A percentile compares a stretch with the other conserved stretches of the same genome.
phyloP scores from a whole-genome alignment of 768 basidiomycete genomes.

The Tulasnella sp. region DNA sequence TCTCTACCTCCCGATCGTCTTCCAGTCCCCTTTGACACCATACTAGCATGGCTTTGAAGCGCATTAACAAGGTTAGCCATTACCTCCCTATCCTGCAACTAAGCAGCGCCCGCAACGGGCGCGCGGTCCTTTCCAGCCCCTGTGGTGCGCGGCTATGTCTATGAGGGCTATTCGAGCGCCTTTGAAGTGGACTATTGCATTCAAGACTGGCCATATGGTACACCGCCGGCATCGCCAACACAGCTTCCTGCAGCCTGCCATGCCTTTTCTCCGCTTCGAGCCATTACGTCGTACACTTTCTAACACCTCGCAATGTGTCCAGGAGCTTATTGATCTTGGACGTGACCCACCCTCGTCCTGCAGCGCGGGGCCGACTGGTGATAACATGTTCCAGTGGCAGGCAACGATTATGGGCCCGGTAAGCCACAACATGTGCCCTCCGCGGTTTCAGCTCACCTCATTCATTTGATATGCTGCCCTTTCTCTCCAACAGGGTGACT shows the following conservation, averaged over 20 bases:
- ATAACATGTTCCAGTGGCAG: slow-evolving; percentile 99
- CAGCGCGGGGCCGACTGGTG: slow-evolving; percentile 94
- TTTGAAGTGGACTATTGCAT: background rate
- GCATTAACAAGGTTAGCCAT: slow-evolving; percentile 87
- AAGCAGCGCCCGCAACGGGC: too few species aligned
- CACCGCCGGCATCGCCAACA: too few species aligned
- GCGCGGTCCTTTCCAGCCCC: too few species aligned
- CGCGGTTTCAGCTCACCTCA: slow-evolving; percentile 15
- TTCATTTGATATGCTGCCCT: slow-evolving; percentile 11
- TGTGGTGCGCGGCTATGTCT: too few species aligned
- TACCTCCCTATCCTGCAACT: slow-evolving; percentile 1
- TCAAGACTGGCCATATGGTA: background rate
- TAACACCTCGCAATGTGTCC: background rate
- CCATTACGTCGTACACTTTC: background rate
- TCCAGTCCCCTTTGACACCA: slow-evolving; percentile 13
- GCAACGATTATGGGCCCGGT: slow-evolving; percentile 99
- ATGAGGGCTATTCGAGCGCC: too few species aligned
- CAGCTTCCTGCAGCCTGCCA: background rate
- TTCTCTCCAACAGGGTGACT: slow-evolving; percentile 57
- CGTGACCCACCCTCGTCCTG: slow-evolving; percentile 99
- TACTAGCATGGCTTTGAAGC: slow-evolving; percentile 80
- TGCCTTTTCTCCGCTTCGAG: slow-evolving; percentile 1
- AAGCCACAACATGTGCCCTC: slow-evolving; percentile 29
- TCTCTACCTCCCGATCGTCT: background rate
- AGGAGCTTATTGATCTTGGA: slow-evolving; percentile 99